Conservation (phyloP, 2,329 filamentous ascomycete species). For the Dactylellina leptospora region DNA sequence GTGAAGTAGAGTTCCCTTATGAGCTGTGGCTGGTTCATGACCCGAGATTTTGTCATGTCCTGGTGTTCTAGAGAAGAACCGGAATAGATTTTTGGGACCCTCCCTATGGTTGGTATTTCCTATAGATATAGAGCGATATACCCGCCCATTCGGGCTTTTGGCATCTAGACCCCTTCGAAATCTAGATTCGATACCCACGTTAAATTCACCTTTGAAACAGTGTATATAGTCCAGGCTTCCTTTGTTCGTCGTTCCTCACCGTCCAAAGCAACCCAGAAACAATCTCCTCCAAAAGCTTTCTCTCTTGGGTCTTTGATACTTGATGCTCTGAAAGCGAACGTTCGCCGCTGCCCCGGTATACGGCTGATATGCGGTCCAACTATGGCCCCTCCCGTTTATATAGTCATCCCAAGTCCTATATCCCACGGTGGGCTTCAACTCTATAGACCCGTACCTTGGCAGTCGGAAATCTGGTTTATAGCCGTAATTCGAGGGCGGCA, state of each 20-base stretch:
- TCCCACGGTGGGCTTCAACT: slow-evolving; percentile 11
- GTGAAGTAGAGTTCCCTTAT: slow-evolving; percentile 55
- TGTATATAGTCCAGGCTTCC: slow-evolving; percentile 16
- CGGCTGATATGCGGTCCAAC: slow-evolving; percentile 17
- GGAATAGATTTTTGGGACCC: slow-evolving; percentile 2
- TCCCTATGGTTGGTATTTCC: slow-evolving; percentile 1
- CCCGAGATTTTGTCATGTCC: slow-evolving; percentile 45
- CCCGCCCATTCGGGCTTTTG: not conserved
- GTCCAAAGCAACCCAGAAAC: slow-evolving; percentile 7
- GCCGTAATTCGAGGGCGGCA: slow-evolving; percentile 29
- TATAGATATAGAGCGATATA: slow-evolving; percentile 41
- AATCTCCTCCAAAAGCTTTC: slow-evolving; percentile 9
- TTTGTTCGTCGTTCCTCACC: slow-evolving; percentile 6
- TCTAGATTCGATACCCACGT: slow-evolving; percentile 18
- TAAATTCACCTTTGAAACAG: not conserved
- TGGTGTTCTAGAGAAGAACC: slow-evolving; percentile 35
- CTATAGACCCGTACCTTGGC: slow-evolving; percentile 27
- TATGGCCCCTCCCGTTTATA: slow-evolving; percentile 10
- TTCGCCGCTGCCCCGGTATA: slow-evolving; percentile 25
- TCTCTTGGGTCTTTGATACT: slow-evolving; percentile 6
- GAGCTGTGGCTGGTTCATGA: slow-evolving; percentile 55
- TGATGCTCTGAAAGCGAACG: slow-evolving; percentile 17
- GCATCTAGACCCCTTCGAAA: slow-evolving; percentile 12
- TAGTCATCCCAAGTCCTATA: slow-evolving; percentile 24
- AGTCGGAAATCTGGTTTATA: slow-evolving; percentile 36